A percentile compares a stretch with the other conserved stretches of the same genome.
Conservation (phyloP, 2,329 filamentous ascomycete species). For the Elsinoe ampelina region DNA sequence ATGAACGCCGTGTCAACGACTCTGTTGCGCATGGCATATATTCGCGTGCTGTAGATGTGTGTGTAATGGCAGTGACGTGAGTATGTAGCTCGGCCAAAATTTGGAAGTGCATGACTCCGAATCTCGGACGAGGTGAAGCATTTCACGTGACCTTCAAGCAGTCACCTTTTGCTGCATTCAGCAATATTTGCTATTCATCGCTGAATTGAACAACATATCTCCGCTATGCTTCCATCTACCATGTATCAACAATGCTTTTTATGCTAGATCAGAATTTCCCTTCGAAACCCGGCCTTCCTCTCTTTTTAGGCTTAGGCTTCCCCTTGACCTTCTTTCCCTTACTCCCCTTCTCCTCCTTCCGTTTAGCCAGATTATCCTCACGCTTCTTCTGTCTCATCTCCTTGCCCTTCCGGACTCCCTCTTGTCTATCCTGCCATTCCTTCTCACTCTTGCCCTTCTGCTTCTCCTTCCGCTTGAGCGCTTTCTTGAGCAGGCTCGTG, state of each 20-base stretch:
- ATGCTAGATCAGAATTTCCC: constrained; percentile 47
- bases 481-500: constrained; percentile 80
- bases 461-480: constrained; percentile 84
- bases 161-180: too few species aligned
- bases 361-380: constrained; percentile 52
- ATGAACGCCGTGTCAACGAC: neutral
- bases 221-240: neutral
- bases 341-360: constrained; percentile 68
- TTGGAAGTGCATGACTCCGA: too few species aligned
- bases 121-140: too few species aligned
- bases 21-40: neutral
- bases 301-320: constrained; percentile 45
- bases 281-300: constrained; percentile 49
- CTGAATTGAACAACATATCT: neutral
- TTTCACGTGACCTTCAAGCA: too few species aligned
- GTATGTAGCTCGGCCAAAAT: too few species aligned
- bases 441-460: constrained; percentile 84
- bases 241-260: too few species aligned
- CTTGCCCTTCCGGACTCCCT: constrained; percentile 38
- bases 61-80: too few species aligned
- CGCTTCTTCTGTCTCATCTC: constrained; percentile 42
- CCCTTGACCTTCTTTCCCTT: constrained; percentile 62
- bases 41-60: neutral
- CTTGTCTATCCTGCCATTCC: constrained; percentile 55
- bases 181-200: neutral